Evolutionary conservation across 192 early-diverging fungal genomes (phyloP).

Genomic region (Coemansia sp.): DNA sequence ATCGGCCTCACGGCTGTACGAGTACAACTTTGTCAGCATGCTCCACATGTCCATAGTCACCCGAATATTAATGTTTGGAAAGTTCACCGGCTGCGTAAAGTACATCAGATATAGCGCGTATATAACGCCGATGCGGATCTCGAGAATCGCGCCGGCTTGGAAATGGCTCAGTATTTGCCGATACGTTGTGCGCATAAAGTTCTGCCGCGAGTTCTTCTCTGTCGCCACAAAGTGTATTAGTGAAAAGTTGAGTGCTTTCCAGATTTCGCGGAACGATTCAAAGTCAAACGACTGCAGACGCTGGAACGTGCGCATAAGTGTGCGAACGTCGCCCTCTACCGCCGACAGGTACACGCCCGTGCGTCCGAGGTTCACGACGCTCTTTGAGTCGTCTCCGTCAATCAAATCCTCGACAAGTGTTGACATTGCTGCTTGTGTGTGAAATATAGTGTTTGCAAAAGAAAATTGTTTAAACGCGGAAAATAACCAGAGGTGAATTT

Average conservation of each 20-base stretch:
- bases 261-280: slow-evolving; percentile 52
- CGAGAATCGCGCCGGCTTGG: slow-evolving; percentile 36
- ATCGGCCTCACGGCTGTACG: slow-evolving; percentile 49
- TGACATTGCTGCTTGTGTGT: not conserved
- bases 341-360: slow-evolving; percentile 53
- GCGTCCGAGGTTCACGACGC: slow-evolving; percentile 50
- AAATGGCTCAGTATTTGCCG: slow-evolving; percentile 52
- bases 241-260: slow-evolving; percentile 58
- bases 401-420: slow-evolving; percentile 20
- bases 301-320: slow-evolving; percentile 55
- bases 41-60: slow-evolving; percentile 55
- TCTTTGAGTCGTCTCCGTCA: slow-evolving; percentile 46
- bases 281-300: slow-evolving; percentile 52
- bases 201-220: slow-evolving; percentile 57
- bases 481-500: not conserved
- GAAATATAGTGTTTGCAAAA: slow-evolving; percentile 1
- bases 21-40: slow-evolving; percentile 42
- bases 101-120: slow-evolving; percentile 60
- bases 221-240: slow-evolving; percentile 61
- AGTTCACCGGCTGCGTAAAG: slow-evolving; percentile 60
- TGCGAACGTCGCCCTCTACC: slow-evolving; percentile 51
- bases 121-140: slow-evolving; percentile 56
- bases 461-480: not conserved
- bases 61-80: slow-evolving; percentile 52
- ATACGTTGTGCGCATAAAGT: slow-evolving; percentile 59